These are phyloP conservation scores for Cinnamomum chago DNA, from an alignment of 164 flowering plant genomes.

Conservation along the genomic window DNA sequence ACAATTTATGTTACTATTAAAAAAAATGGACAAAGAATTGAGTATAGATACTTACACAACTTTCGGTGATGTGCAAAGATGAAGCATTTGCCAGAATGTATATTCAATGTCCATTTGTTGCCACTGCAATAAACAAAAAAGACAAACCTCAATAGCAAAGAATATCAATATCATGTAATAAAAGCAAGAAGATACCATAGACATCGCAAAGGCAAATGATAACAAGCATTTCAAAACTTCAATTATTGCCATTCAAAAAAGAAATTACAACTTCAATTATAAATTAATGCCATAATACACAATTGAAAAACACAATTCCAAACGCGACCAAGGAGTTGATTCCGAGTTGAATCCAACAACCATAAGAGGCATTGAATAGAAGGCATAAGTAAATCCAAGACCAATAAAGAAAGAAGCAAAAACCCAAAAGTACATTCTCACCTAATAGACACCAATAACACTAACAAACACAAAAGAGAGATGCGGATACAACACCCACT, in stretches of 20 bases:
- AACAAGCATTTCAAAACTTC: slow-evolving; percentile 1
- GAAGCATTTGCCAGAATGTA: slow-evolving; percentile 99
- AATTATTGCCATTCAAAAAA: not conserved
- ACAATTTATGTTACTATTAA: too few relatives aligned
- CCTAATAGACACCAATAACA: not conserved
- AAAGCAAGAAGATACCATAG: not conserved
- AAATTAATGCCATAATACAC: not conserved
- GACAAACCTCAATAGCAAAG: slow-evolving; percentile 9
- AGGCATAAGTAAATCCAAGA: too few relatives aligned
- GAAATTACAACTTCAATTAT: too few relatives aligned
- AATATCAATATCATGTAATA: not conserved
- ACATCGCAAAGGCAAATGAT: not conserved
- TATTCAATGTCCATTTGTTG: slow-evolving; percentile 99
- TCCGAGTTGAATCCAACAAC: not conserved
- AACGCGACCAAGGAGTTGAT: not conserved
- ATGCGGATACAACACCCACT: not conserved
- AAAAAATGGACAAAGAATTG: not conserved
- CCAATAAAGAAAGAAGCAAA: too few relatives aligned
- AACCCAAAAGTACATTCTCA: not conserved
- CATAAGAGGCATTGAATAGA: not conserved
- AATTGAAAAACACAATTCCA: not conserved
- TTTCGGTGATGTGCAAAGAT: slow-evolving; percentile 96
- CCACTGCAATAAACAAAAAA: slow-evolving; percentile 62
- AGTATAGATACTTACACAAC: slow-evolving; percentile 71
- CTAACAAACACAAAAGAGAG: not conserved